phyloP scores from a whole-genome alignment of 2,329 filamentous ascomycete genomes.

The Pseudogymnoascus sp. region DNA sequence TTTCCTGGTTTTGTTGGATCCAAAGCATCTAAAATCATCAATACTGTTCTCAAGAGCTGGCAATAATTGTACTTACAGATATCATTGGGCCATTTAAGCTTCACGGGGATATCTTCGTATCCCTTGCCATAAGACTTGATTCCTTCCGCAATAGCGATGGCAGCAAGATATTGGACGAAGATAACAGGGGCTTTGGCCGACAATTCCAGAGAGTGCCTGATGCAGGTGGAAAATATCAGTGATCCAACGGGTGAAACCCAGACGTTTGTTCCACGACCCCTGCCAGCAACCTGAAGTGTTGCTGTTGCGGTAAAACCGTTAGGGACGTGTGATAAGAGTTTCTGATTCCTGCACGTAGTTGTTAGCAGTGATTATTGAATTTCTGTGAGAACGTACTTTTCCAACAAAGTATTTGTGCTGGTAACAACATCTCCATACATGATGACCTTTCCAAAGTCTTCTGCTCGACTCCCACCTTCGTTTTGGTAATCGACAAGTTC shows the following conservation, averaged over 20 bases:
- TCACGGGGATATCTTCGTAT: constrained; percentile 69
- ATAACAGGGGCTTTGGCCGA: constrained; percentile 69
- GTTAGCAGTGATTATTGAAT: constrained; percentile 10
- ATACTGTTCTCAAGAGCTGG: background rate
- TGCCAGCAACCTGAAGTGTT: constrained; percentile 77
- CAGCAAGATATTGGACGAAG: constrained; percentile 89
- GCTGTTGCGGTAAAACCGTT: constrained; percentile 83
- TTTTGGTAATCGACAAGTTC: constrained; percentile 60
- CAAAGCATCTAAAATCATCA: constrained; percentile 44
- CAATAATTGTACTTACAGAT: constrained; percentile 50
- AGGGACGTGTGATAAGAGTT: constrained; percentile 66
- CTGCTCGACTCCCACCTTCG: constrained; percentile 43
- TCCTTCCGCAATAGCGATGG: constrained; percentile 77
- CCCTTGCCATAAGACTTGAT: constrained; percentile 70
- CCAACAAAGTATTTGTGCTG: constrained; percentile 86
- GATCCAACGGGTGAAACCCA: constrained; percentile 87
- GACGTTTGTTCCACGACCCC: constrained; percentile 84
- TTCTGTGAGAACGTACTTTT: constrained; percentile 52
- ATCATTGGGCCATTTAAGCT: constrained; percentile 97
- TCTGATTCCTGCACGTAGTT: constrained; percentile 53
- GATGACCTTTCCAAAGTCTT: constrained; percentile 66
- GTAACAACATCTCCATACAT: constrained; percentile 90
- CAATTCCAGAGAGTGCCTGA: constrained; percentile 72
- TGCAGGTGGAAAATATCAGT: constrained; percentile 79
- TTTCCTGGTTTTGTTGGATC: constrained; percentile 48